phyloP scores from a whole-genome alignment of 176 grass and related monocot species.

The Juncus inflexus region DNA sequence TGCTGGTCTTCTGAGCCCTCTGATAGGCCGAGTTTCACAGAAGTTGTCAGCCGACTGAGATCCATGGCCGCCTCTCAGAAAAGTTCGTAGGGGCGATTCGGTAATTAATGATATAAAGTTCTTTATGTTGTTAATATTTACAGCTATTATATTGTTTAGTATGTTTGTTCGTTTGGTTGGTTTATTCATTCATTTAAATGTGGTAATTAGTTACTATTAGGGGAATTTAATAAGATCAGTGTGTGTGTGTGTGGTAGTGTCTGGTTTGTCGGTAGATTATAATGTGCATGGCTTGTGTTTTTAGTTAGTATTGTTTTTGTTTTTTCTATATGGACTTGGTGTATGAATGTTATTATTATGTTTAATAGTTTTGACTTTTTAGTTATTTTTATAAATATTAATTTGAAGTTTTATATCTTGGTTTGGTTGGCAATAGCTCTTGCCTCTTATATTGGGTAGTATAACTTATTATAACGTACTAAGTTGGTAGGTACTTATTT shows the following conservation, averaged over 20 bases:
- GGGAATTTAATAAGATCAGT: conserved; percentile 42
- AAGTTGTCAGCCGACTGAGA: conserved; percentile 60
- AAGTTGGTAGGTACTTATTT: too few relatives aligned
- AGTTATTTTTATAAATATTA: not conserved
- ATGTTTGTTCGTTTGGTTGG: conserved; percentile 23
- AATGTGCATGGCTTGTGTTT: conserved; percentile 32
- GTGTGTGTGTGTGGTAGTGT: conserved; percentile 15
- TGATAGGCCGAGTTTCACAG: conserved; percentile 66
- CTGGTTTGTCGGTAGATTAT: conserved; percentile 31
- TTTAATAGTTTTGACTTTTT: not conserved
- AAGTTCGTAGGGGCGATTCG: conserved; percentile 35
- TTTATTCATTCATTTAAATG: conserved; percentile 82
- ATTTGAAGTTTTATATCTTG: too few relatives aligned
- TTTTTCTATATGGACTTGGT: conserved; percentile 9
- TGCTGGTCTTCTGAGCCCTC: conserved; percentile 92
- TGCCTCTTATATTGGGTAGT: conserved; percentile 8
- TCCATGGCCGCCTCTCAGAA: conserved; percentile 71
- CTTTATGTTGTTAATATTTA: conserved; percentile 25
- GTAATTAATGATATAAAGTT: not conserved
- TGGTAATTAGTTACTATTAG: conserved; percentile 26
- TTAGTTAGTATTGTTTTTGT: not conserved
- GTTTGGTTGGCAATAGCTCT: not conserved
- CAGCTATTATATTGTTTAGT: conserved; percentile 22
- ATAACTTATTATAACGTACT: not conserved
- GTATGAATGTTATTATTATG: too few relatives aligned